Base-by-base conservation (phyloP, 2,329 filamentous ascomycete genomes). In the Penicillium sp. region DNA sequence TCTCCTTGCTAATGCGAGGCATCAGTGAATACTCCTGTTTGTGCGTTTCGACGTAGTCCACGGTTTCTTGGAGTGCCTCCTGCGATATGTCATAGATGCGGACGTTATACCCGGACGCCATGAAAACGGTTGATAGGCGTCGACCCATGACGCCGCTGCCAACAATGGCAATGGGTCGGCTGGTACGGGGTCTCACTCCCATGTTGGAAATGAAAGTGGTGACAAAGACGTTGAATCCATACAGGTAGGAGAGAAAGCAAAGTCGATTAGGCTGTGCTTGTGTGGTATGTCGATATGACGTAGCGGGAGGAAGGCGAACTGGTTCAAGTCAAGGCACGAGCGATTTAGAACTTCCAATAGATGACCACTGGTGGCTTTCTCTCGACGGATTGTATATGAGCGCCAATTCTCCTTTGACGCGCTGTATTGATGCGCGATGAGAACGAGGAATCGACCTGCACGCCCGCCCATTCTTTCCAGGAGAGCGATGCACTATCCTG, bases 91-190 rank as follows among this genome's bases (percentile, higher is more conserved):
- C 58, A 2, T 40, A 39, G 25, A 59, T 50, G 25, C 50, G 46
- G 11, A 61, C 57, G 15, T 45, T 45, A 42, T 60, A 56, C n/a
- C 57, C 55, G 9, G 48, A 51, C 15, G 58, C 48, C 8, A 56
- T 43, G 38, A 57, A 56, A 23, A 49, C 45, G 2, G 62, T 51
- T 15, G 54, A 64, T 2, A 70, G 59, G 2, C 67, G 63, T 3
- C 65, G 59, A 31, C 67, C 67, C 4, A 69, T 56, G 36, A 65
- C 58, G 4, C 67, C 67, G 0, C 58, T 60, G n/a, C 68, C 68
- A 35, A 70, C 48, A 16, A 70, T 45, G 9, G 62, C 54, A 2
- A 69, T 57, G 10, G 64, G 62, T 2, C 65, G 64, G 20, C 40
- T 33, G 15, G 36, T 43, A 23, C 31, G 34, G 15, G 35, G 39